Evolutionary conservation across 2,329 filamentous ascomycete species (phyloP), one percentile per base, ranked within the genome.

Genomic region (Ceratocystiopsis brevicomis): DNA sequence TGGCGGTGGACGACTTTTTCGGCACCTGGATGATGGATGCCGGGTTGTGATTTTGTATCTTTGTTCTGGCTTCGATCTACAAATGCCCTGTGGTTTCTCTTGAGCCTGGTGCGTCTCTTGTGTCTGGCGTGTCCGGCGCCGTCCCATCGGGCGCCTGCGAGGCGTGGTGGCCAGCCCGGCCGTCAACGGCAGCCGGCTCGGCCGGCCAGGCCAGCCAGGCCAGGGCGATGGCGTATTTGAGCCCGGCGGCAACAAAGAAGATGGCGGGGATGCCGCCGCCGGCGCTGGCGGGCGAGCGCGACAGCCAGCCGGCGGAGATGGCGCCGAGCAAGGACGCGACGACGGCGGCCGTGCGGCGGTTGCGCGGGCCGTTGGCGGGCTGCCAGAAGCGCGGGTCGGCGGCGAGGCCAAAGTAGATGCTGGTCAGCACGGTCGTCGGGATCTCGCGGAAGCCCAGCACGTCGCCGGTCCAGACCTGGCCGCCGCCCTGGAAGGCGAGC

Each of bases 191-290:
- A 4, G 25, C 6, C 25, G 6, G 25, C 25, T 30, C 25, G 2
- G 5, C 25, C 25, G 25, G 71, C 78, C 78, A 82, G 1, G 69
- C 49, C 15, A 73, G 58, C 77, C 78, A 81, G 0, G 68, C 59
- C 2, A 71, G 18, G 0, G 74, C 63, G 46, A 78, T 71, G 2
- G 59, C 36, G 1, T 68, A 51, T 59, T 82, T 81, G 39, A 80
- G 51, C 0, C 51, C 57, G 0, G 69, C 65, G 0, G 72, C 73
- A n/a, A 68, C 62, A 75, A 75, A 80, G 46, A 80, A 52, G 13
- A 42, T 46, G 5, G 44, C 36, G 14, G 44, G 41, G 48, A 1
- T 51, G 38, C 72, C 68, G 0, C 65, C 68, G 25, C 25, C 25
- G 25, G 25, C 25, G 25, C 25, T 8, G 25, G 25, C 6, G 25